Base-by-base conservation (phyloP, 345 rosid species). In the Atalantia buxifolia region DNA sequence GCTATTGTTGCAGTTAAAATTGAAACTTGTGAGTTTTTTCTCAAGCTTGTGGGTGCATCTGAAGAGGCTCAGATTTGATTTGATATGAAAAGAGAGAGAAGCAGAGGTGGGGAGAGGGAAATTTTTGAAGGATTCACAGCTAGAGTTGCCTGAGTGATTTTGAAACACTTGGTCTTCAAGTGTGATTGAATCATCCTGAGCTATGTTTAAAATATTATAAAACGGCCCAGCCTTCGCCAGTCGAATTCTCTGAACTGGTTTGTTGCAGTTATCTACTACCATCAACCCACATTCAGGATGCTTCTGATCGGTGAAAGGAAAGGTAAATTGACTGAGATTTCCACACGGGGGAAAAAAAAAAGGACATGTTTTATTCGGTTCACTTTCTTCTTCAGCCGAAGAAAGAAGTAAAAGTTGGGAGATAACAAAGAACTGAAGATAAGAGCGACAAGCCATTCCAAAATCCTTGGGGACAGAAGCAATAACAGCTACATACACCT, bases 281-380 rank as follows among this genome's bases (percentile, higher is more conserved):
- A 83, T 70, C 60, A 84, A 77, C 30, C 86, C 84, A 63, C 91
- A 85, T 0, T 28, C 69, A n/a, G 81, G 85, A 13, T 2, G 48
- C 1, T n/a, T 31, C 10, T 0, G 40, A 36, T 72, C 21, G 35
- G 64, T 4, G 40, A 78, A 84, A 36, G 89, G 88, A 77, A 80
- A 77, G 7, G 0, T 4, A 21, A 81, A 42, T 35, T 69, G 66
- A 10, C 72, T 33, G 0, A 78, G 38, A 7, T 19, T 36, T 40
- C 86, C 88, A 50, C 91, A 85, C 0, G 4, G 0, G 5, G 0
- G 50, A 21, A 7, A 6, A 6, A 2, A 2, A 30, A 0, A 0
- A 0, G 7, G 6, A 71, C 91, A 87, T 2, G 0, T 27, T 14
- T 1, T 9, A 13, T 5, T 21, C 35, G 1, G 6, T n/a, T 27